Conservation (phyloP, 495 filamentous ascomycete genomes). For the Neurospora sp. region DNA sequence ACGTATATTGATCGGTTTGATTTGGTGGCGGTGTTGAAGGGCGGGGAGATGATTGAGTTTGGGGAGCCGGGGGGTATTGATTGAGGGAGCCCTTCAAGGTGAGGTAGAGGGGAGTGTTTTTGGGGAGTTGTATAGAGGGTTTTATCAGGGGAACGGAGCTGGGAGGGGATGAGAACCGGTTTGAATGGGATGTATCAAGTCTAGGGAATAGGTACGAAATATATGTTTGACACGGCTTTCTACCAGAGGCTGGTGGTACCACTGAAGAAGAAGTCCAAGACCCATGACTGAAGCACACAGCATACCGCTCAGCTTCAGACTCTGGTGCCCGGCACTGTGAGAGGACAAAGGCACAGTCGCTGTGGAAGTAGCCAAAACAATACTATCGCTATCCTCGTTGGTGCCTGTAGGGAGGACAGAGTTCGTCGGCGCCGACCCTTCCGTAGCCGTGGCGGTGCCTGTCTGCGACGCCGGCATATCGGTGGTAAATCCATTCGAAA, state of each 20-base stretch:
- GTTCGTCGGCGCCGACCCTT: neutral
- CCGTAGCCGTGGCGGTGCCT: neutral
- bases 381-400: neutral
- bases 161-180: neutral
- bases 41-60: constrained; percentile 25
- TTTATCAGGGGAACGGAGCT: neutral
- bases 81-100: neutral
- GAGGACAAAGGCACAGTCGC: neutral
- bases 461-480: neutral
- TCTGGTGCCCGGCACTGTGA: neutral
- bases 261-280: neutral
- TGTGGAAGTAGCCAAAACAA: neutral
- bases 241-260: neutral
- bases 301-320: neutral
- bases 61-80: constrained; percentile 22
- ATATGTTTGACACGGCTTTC: neutral
- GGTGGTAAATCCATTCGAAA: neutral
- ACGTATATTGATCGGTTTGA: constrained; percentile 33
- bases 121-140: neutral
- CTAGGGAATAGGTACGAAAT: neutral
- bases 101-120: neutral
- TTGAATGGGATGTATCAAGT: neutral
- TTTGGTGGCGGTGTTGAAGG: constrained; percentile 29
- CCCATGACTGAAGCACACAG: neutral
- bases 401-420: neutral